Evolutionary conservation across 208 protist genomes (phyloP).

Genomic region (Porcisia deanei): DNA sequence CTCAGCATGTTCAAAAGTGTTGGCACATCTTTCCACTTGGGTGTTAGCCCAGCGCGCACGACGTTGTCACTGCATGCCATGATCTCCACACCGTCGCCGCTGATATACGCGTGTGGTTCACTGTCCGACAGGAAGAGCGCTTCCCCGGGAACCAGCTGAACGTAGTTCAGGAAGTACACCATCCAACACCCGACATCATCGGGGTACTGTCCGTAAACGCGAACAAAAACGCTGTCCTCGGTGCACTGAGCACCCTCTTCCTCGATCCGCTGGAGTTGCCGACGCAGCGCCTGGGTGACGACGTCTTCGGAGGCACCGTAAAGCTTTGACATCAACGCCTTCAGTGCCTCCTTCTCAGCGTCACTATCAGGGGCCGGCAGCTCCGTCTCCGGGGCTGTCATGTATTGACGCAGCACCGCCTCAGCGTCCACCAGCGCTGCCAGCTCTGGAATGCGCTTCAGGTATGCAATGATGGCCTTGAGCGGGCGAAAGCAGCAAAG

Average conservation of each 20-base stretch:
- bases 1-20: constrained; percentile 94
- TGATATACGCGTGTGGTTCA: constrained; percentile 98
- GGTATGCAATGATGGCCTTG: constrained; percentile 78
- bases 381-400: constrained; percentile 15
- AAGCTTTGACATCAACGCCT: constrained; percentile 65
- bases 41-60: constrained; percentile 96
- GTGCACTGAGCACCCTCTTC: constrained; percentile 29
- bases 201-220: constrained; percentile 93
- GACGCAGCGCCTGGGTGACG: constrained; percentile 48
- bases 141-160: constrained; percentile 93
- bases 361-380: constrained; percentile 35
- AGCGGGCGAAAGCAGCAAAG: constrained; percentile 96
- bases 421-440: constrained; percentile 37
- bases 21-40: constrained; percentile 97
- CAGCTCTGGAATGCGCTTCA: constrained; percentile 61
- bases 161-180: constrained; percentile 97
- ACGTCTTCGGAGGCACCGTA: constrained; percentile 47
- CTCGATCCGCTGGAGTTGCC: constrained; percentile 53
- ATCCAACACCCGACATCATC: constrained; percentile 98
- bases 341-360: constrained; percentile 55
- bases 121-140: constrained; percentile 96
- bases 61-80: constrained; percentile 99
- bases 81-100: constrained; percentile 96
- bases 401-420: constrained; percentile 33
- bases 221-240: constrained; percentile 82